Conservation (phyloP, 2,329 filamentous ascomycete species). For the Myriosclerotinia curreyana region DNA sequence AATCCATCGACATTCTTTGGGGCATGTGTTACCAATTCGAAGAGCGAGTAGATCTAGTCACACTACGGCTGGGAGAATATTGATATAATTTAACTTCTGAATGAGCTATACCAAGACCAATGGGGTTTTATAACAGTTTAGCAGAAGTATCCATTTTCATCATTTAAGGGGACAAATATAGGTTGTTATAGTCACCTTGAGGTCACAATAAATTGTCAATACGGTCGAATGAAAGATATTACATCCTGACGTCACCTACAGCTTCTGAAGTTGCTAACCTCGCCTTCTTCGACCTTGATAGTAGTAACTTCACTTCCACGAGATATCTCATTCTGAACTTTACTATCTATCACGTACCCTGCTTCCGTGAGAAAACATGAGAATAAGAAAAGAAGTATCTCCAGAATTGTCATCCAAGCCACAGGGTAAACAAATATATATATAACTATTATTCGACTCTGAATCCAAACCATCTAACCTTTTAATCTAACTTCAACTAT, state of each 20-base stretch:
- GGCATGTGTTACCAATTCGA: background rate
- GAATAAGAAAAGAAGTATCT: background rate
- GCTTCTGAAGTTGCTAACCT: too few relatives aligned
- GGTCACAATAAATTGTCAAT: background rate
- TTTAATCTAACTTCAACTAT: background rate
- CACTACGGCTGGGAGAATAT: background rate
- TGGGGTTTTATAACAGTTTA: background rate
- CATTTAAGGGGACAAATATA: too few relatives aligned
- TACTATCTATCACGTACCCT: background rate
- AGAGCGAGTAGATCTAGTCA: background rate
- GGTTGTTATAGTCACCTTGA: too few relatives aligned
- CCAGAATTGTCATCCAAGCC: background rate
- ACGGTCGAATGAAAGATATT: background rate
- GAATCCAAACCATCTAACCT: background rate
- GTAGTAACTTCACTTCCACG: background rate
- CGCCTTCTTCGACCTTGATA: too few relatives aligned
- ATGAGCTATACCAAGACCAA: background rate
- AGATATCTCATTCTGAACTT: background rate
- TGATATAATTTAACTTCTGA: background rate
- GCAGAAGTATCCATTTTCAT: too few relatives aligned
- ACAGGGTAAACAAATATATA: background rate
- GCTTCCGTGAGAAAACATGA: background rate
- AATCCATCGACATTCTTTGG: slow-evolving; percentile 1
- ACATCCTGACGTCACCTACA: background rate
- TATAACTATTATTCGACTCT: background rate